Evolutionary conservation across 2,329 filamentous ascomycete genomes (phyloP).

Genomic region (Epichloe scottii): DNA sequence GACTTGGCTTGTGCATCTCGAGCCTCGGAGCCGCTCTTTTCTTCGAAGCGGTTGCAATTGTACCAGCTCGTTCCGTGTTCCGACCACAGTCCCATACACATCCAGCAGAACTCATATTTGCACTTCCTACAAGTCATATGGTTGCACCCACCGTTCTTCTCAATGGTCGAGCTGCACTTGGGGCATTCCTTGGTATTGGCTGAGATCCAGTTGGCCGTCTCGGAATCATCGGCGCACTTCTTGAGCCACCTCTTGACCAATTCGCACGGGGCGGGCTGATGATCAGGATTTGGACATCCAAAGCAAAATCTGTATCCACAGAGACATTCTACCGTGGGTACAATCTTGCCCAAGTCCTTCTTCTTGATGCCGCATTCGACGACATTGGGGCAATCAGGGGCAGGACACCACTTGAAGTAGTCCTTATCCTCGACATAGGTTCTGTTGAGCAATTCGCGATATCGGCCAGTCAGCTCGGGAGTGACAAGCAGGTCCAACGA

Average conservation of each 20-base stretch:
- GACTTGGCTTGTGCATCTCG: constrained; percentile 86
- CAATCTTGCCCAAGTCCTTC: constrained; percentile 71
- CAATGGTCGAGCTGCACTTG: constrained; percentile 90
- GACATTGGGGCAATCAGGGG: constrained; percentile 91
- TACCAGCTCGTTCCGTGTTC: constrained; percentile 99
- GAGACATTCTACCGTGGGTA: constrained; percentile 77
- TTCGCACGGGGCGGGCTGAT: constrained; percentile 84
- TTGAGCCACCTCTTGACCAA: constrained; percentile 93
- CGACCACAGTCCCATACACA: constrained; percentile 99
- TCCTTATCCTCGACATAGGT: constrained; percentile 98
- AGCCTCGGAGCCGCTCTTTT: constrained; percentile 85
- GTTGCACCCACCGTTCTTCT: constrained; percentile 97
- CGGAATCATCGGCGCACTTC: constrained; percentile 96
- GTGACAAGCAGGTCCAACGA: constrained; percentile 69
- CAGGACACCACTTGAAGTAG: constrained; percentile 91
- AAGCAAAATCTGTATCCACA: constrained; percentile 91
- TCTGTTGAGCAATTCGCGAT: constrained; percentile 74
- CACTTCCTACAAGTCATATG: constrained; percentile 97
- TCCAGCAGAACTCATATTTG: constrained; percentile 97
- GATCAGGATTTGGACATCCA: constrained; percentile 77
- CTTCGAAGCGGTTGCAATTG: constrained; percentile 95
- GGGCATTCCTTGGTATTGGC: constrained; percentile 98
- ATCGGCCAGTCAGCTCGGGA: constrained; percentile 46
- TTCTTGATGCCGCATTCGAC: constrained; percentile 80
- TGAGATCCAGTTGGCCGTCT: constrained; percentile 98